phyloP scores from a whole-genome alignment of 805 yeast genomes.

The Kazachstania psychrophila region DNA sequence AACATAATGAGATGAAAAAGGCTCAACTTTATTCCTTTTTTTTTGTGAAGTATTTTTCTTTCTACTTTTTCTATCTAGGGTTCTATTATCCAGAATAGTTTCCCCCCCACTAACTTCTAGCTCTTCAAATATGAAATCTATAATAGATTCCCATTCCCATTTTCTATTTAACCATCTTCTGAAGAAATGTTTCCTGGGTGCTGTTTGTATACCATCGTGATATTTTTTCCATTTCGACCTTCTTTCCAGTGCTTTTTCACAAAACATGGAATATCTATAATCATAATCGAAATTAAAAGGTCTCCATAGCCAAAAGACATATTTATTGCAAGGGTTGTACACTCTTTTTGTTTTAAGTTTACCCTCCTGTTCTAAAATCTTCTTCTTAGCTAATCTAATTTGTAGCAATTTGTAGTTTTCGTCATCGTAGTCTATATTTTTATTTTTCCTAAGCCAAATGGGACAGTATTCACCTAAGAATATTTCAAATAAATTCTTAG shows the following conservation, averaged over 20 bases:
- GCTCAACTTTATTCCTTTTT: not conserved
- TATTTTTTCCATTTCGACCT: not conserved
- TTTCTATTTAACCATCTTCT: conserved; percentile 7
- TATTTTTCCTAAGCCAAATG: conserved; percentile 4
- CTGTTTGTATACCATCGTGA: conserved; percentile 3
- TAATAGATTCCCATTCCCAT: conserved; percentile 8
- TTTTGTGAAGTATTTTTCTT: too few species aligned
- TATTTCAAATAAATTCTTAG: not conserved
- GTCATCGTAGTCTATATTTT: conserved; percentile 3
- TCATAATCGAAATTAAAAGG: conserved; percentile 6
- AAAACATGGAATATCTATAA: conserved; percentile 1
- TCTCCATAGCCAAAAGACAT: conserved; percentile 1
- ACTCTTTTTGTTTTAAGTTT: not conserved
- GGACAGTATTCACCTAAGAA: conserved; percentile 7
- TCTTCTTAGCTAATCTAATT: not conserved
- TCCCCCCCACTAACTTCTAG: too few species aligned
- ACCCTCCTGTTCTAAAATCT: conserved; percentile 4
- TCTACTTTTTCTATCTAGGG: too few species aligned
- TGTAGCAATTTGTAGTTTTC: conserved; percentile 1
- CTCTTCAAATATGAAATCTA: conserved; percentile 4
- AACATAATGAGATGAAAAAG: too few species aligned
- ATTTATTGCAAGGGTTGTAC: conserved; percentile 5
- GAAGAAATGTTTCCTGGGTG: conserved; percentile 5
- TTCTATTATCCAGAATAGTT: too few species aligned
- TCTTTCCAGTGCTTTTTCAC: conserved; percentile 1